phyloP scores from a whole-genome alignment of 2,329 filamentous ascomycete species.

The Trichoderma atroviride region DNA sequence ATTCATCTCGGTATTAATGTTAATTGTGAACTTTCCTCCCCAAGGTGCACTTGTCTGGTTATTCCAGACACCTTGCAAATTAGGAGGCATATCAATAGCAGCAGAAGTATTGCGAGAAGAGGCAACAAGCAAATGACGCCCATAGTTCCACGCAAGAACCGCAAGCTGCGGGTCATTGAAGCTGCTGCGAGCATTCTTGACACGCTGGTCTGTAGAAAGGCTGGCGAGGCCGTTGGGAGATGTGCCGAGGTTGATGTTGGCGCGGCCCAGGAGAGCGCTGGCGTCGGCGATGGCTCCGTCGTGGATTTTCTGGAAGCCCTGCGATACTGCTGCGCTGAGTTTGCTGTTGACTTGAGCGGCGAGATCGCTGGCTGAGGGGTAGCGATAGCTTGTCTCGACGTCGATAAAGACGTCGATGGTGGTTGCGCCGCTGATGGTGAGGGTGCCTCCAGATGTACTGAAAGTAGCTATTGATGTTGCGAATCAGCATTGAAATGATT shows the following conservation, averaged over 20 bases:
- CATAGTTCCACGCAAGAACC: conserved; percentile 34
- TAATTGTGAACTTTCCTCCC: conserved; percentile 51
- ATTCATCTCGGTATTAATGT: conserved; percentile 55
- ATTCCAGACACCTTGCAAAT: conserved; percentile 37
- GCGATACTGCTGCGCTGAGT: conserved; percentile 29
- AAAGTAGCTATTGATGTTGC: conserved; percentile 20
- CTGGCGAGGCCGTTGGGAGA: conserved; percentile 27
- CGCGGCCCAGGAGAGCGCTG: conserved; percentile 30
- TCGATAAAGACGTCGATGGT: conserved; percentile 35
- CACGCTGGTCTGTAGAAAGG: conserved; percentile 25
- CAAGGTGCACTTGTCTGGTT: conserved; percentile 38
- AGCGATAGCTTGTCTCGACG: conserved; percentile 34
- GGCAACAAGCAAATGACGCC: conserved; percentile 33
- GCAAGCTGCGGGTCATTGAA: conserved; percentile 31
- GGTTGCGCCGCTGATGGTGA: conserved; percentile 31
- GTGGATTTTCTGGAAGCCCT: conserved; percentile 29
- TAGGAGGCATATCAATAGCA: conserved; percentile 32
- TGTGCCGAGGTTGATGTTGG: conserved; percentile 32
- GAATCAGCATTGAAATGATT: background rate
- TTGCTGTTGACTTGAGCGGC: conserved; percentile 33
- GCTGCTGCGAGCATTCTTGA: conserved; percentile 24
- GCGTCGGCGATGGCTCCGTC: conserved; percentile 32
- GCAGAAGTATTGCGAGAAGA: conserved; percentile 31
- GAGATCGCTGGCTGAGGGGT: conserved; percentile 29
- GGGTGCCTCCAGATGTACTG: conserved; percentile 26